phyloP scores from a whole-genome alignment of 2,329 filamentous ascomycete genomes.

The Hymenoscyphus albidus region DNA sequence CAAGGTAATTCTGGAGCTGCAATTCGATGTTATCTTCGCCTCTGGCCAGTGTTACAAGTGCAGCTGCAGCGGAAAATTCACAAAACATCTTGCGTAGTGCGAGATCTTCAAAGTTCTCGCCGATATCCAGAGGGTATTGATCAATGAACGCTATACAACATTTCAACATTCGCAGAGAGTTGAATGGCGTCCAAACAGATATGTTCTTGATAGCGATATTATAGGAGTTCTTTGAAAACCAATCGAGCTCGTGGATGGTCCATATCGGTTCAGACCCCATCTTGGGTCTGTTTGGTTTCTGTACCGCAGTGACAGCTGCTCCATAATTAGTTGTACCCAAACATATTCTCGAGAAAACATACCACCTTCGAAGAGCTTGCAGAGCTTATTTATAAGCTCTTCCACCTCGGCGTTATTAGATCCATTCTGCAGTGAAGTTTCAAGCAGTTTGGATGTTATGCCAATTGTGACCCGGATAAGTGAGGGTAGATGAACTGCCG shows the following conservation, averaged over 20 bases:
- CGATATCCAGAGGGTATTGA: slow-evolving; percentile 47
- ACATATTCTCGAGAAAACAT: slow-evolving; percentile 10
- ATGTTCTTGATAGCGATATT: slow-evolving; percentile 67
- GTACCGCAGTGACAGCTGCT: slow-evolving; percentile 35
- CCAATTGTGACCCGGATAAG: slow-evolving; percentile 60
- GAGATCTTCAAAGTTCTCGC: slow-evolving; percentile 45
- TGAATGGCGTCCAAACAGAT: slow-evolving; percentile 49
- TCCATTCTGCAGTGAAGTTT: slow-evolving; percentile 2
- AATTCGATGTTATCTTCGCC: slow-evolving; percentile 46
- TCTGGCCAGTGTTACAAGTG: slow-evolving; percentile 50
- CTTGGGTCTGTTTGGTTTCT: slow-evolving; percentile 38
- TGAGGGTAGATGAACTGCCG: slow-evolving; percentile 56
- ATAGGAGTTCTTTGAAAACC: slow-evolving; percentile 81
- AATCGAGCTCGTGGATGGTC: slow-evolving; percentile 65
- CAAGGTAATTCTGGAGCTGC: slow-evolving; percentile 58
- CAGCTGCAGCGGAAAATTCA: slow-evolving; percentile 60
- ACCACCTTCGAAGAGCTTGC: slow-evolving; percentile 51
- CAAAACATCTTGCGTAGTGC: slow-evolving; percentile 62
- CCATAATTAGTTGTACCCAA: slow-evolving; percentile 9
- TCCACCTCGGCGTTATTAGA: slow-evolving; percentile 7
- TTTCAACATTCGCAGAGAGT: slow-evolving; percentile 53
- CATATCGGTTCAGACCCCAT: slow-evolving; percentile 42
- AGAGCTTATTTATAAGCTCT: slow-evolving; percentile 45
- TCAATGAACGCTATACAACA: slow-evolving; percentile 51
- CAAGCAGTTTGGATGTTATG: slow-evolving; percentile 42